These are phyloP conservation scores for Bipolaris gigantea DNA, from an alignment of 2,329 filamentous ascomycete genomes.

Conservation along the genomic window DNA sequence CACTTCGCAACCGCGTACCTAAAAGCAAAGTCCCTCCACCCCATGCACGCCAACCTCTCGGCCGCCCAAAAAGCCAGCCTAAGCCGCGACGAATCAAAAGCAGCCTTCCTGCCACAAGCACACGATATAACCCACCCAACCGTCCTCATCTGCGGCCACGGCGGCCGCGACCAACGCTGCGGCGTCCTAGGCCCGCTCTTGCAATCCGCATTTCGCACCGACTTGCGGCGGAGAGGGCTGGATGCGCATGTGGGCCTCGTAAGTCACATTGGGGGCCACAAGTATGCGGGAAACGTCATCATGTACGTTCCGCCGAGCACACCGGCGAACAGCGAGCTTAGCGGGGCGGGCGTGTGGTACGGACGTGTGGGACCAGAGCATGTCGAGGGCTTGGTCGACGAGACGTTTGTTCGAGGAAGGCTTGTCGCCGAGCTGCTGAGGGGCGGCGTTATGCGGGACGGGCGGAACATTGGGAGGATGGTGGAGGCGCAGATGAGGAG, in stretches of 20 bases:
- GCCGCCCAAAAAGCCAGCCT: conserved; percentile 52
- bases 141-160: conserved; percentile 86
- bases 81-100: conserved; percentile 53
- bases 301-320: conserved; percentile 69
- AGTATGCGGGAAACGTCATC: conserved; percentile 83
- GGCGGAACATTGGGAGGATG: conserved; percentile 32
- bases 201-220: conserved; percentile 67
- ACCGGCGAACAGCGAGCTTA: conserved; percentile 61
- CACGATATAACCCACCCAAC: conserved; percentile 40
- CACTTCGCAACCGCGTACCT: conserved; percentile 66
- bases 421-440: conserved; percentile 73
- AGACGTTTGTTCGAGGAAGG: conserved; percentile 68
- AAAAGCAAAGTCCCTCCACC: conserved; percentile 64
- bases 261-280: conserved; percentile 82
- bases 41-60: conserved; percentile 61
- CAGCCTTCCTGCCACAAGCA: conserved; percentile 57
- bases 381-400: conserved; percentile 72
- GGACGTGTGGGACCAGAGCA: conserved; percentile 74
- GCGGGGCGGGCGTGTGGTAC: conserved; percentile 79
- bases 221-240: conserved; percentile 56
- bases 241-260: conserved; percentile 68
- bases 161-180: conserved; percentile 77
- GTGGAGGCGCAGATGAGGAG: conserved; percentile 38
- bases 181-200: conserved; percentile 78
- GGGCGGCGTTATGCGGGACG: conserved; percentile 59